Base-by-base conservation (phyloP, 2,329 filamentous ascomycete species). In the Exophiala sp. region DNA sequence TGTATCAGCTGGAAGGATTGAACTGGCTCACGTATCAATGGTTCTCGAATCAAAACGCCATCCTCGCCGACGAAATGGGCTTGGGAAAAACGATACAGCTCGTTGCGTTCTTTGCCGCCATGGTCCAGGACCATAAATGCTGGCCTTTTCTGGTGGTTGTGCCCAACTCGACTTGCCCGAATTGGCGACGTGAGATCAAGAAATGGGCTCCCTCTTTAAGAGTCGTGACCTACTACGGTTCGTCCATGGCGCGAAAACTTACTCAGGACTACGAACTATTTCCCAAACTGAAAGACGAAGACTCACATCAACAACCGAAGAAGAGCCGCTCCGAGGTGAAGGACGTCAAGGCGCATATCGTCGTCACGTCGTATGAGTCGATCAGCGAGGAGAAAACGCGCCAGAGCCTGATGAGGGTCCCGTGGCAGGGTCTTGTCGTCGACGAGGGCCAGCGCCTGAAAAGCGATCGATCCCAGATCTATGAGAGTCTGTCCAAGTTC, bases 61-160 rank as follows among this genome's bases (percentile, higher is more conserved):
- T 97, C 51, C 78, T 97, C 5, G 93, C 93, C 0, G 93, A 98
- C 64, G 93, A 98, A 65, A 98, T 98, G 93, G 93, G 93, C 34
- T 79, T 98, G 1, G 93, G 93, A 24, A 98, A 98, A 72, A 98
- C 93, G 0, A 88, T 98, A 24, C 93, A 98, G 65, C 82, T 96
- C 45, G 86, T 97, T 53, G 81, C 83, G 2, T 79, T 95, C 55
- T 77, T 97, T 53, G 82, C 86, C 1, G 82, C 84, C 0, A 70
- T 97, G 30, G 76, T 85, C 19, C 76, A 85, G 53, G 77, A 83
- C 44, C 76, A 80, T 62, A 74, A 79, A 63, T 93, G 88, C 67
- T 97, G 86, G 79, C 93, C 93, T 0, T 97, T 96, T 64, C 75
- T 98, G 13, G 77, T 97, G 2, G 88, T 96, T 1, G 91, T 95